Conservation (phyloP, 202 grass and related monocot genomes). For the Dendrocalamus latiflorus region DNA sequence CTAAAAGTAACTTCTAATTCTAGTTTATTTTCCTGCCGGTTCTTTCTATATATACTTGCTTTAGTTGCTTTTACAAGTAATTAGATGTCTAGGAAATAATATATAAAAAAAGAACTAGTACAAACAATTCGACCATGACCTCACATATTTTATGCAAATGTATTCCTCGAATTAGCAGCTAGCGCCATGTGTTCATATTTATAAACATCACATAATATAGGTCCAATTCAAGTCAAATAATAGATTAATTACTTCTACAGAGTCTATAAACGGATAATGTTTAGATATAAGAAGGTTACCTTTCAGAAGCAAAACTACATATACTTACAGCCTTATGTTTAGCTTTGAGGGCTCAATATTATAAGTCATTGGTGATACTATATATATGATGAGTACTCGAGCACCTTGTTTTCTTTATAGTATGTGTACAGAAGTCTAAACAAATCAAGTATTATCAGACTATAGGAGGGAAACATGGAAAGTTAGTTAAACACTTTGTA, state of each 20-base stretch:
- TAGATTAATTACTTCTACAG: slow-evolving; percentile 50
- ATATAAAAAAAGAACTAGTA: slow-evolving; percentile 6
- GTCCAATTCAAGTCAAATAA: slow-evolving; percentile 44
- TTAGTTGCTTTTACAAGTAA: slow-evolving; percentile 53
- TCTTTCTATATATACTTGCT: slow-evolving; percentile 23
- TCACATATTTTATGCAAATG: slow-evolving; percentile 34
- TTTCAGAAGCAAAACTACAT: slow-evolving; percentile 35
- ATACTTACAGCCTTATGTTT: slow-evolving; percentile 33
- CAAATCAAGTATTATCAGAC: slow-evolving; percentile 23
- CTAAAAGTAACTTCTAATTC: slow-evolving; percentile 64
- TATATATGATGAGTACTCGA: slow-evolving; percentile 36
- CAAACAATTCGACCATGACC: slow-evolving; percentile 27
- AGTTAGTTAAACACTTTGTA: slow-evolving; percentile 41
- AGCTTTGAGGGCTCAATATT: slow-evolving; percentile 30
- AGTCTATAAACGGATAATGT: slow-evolving; percentile 31
- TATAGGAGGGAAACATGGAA: slow-evolving; percentile 27
- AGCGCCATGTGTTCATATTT: slow-evolving; percentile 22
- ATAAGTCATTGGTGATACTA: slow-evolving; percentile 16
- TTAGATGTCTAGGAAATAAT: not conserved
- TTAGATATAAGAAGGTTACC: slow-evolving; percentile 30
- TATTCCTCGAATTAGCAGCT: slow-evolving; percentile 50
- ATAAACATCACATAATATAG: slow-evolving; percentile 37
- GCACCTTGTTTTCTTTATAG: slow-evolving; percentile 30
- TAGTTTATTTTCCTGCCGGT: slow-evolving; percentile 36
- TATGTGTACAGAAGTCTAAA: slow-evolving; percentile 37